Evolutionary conservation across 768 basidiomycete genomes (phyloP).

Genomic region (Trametes sanguinea): DNA sequence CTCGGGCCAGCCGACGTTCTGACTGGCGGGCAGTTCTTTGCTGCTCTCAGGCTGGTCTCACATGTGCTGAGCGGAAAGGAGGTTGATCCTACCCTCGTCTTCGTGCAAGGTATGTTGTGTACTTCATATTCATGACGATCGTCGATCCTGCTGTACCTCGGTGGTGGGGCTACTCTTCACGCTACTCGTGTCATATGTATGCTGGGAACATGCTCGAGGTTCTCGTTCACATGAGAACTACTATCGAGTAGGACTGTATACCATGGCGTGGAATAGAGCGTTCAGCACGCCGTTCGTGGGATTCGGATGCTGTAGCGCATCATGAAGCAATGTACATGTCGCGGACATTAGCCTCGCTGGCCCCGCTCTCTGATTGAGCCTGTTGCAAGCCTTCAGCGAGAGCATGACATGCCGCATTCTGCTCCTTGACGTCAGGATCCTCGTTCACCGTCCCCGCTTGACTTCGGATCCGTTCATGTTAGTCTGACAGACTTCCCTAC

Average conservation of each 20-base stretch:
- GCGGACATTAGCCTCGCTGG: not conserved
- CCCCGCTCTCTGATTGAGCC: not conserved
- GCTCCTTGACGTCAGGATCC: constrained; percentile 1
- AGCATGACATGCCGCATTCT: not conserved
- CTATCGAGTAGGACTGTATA: not conserved
- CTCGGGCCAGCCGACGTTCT: constrained; percentile 55
- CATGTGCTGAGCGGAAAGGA: constrained; percentile 63
- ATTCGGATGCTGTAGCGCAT: not conserved
- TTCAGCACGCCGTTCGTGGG: not conserved
- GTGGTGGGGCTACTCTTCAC: not conserved
- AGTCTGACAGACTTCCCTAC: constrained; percentile 3
- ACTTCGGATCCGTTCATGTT: not conserved
- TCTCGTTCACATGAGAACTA: not conserved
- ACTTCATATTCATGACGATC: not conserved
- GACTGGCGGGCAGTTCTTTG: constrained; percentile 75
- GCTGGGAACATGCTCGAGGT: not conserved
- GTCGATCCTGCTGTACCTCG: not conserved
- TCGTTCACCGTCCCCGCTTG: not conserved
- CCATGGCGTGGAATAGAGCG: not conserved
- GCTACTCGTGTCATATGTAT: not conserved
- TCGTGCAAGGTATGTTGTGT: constrained; percentile 65
- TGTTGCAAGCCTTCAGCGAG: not conserved
- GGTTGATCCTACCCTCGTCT: constrained; percentile 66
- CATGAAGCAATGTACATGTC: not conserved
- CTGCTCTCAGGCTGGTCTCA: constrained; percentile 63